Evolutionary conservation across 805 yeast species (phyloP).

Genomic region (Sugiyamaella qingdaonensis): DNA sequence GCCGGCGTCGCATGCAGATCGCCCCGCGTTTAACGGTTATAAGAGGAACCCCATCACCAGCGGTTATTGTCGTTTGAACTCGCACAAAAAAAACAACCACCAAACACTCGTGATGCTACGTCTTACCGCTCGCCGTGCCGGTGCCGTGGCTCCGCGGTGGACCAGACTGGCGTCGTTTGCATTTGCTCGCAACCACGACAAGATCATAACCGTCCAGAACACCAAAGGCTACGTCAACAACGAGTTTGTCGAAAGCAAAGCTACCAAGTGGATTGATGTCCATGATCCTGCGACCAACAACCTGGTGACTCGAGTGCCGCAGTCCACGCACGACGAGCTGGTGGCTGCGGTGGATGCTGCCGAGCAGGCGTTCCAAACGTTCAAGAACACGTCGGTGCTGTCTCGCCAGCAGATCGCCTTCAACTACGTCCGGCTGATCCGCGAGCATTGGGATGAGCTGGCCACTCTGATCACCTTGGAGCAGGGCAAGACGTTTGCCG

Average conservation of each 20-base stretch:
- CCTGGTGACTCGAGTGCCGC: slow-evolving; percentile 67
- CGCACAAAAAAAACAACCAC: too few species aligned
- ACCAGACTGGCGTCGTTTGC: slow-evolving; percentile 1
- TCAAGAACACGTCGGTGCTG: slow-evolving; percentile 49
- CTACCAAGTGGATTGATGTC: slow-evolving; percentile 60
- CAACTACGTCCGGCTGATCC: slow-evolving; percentile 60
- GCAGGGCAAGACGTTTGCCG: slow-evolving; percentile 74
- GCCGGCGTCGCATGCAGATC: slow-evolving; percentile 1
- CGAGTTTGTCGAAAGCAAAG: slow-evolving; percentile 45
- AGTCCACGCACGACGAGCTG: slow-evolving; percentile 62
- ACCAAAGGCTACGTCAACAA: slow-evolving; percentile 42
- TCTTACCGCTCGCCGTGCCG: neutral
- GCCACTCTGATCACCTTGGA: slow-evolving; percentile 63
- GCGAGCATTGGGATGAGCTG: slow-evolving; percentile 61
- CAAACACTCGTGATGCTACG: neutral
- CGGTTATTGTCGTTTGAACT: too few species aligned
- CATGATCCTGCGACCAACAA: slow-evolving; percentile 72
- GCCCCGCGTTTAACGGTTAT: slow-evolving; percentile 1
- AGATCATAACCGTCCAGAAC: slow-evolving; percentile 31
- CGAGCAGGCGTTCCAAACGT: slow-evolving; percentile 53
- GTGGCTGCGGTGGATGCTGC: slow-evolving; percentile 64
- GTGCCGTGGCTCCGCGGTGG: neutral
- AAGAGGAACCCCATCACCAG: neutral
- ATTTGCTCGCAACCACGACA: slow-evolving; percentile 24
- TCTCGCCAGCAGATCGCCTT: slow-evolving; percentile 61